Evolutionary conservation across 768 basidiomycete genomes (phyloP), one percentile per base, ranked within the genome.

Genomic region (Pisolithus microcarpus): DNA sequence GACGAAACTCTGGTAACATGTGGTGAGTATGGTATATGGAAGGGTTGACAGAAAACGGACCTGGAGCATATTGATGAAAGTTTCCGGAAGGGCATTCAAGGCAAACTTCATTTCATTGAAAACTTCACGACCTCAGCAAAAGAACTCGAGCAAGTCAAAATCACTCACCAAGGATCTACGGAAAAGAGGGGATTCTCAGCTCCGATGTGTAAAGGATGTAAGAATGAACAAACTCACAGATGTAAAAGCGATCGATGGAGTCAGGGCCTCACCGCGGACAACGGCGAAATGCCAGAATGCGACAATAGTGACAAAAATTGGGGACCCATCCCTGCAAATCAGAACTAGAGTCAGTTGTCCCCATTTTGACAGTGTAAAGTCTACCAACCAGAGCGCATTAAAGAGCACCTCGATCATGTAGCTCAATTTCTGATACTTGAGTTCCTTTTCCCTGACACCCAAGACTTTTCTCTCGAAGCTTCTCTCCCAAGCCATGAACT

Each of bases 401-500:
- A 78, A 79, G 8, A 76, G 38, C 43, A 84, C 82, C 71, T 95
- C 93, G 48, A 95, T 87, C 39, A 77, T 79, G 66, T 93, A 97
- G 67, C 91, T 96, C 44, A 90, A 66, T 58, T 80, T 83, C 61
- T 93, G 91, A 65, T 81, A 91, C 58, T 82, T 82, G 21, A 96
- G 72, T 65, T 96, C 92, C 56, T 81, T 84, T 39, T 82, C 81
- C 23, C 92, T 79, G 52, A 95, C 73, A 47, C 77, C 80, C 48
- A 86, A 65, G 0, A 93, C 82, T 9, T 75, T 76, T 21, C 75
- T 73, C 67, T 95, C 92, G 58, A 94, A 94, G 62, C 81, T 90
- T 23, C 92, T 82, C 65, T 96, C 92, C 92, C 83, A 85, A 15
- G 91, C 92, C 91, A 95, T 94, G 68, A 94, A 96, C 83, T 86